These are phyloP conservation scores for Cladophialophora immunda DNA, from an alignment of 2,329 filamentous ascomycete species.

Conservation along the genomic window DNA sequence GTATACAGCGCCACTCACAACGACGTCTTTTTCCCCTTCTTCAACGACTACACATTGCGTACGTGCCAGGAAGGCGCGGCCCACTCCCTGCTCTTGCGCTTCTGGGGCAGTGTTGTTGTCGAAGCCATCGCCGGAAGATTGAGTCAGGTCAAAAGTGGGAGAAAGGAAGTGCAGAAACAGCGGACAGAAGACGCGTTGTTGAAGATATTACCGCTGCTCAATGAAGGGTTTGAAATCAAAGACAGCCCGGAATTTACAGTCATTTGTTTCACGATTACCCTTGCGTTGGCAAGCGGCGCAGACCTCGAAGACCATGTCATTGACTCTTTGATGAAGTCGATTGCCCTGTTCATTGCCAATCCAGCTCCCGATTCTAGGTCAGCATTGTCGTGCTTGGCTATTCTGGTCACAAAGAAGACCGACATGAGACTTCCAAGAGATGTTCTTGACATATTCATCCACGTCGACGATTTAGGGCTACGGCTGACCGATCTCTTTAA, in stretches of 20 bases:
- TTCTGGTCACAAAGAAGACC: conserved; percentile 81
- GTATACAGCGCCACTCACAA: conserved; percentile 85
- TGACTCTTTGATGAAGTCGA: conserved; percentile 88
- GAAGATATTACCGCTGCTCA: conserved; percentile 73
- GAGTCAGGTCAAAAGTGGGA: conserved; percentile 77
- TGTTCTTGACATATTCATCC: conserved; percentile 66
- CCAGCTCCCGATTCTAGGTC: conserved; percentile 71
- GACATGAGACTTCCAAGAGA: conserved; percentile 73
- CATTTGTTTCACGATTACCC: conserved; percentile 89
- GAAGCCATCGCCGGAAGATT: conserved; percentile 86
- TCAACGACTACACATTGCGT: conserved; percentile 82
- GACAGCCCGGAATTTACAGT: conserved; percentile 81
- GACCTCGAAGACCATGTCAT: conserved; percentile 79
- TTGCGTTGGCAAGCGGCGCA: conserved; percentile 84
- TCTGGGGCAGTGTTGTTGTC: conserved; percentile 89
- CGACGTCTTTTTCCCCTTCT: conserved; percentile 74
- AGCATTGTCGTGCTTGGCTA: conserved; percentile 79
- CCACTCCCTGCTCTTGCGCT: conserved; percentile 79
- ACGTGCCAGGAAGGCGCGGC: conserved; percentile 76
- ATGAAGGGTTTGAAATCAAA: conserved; percentile 78
- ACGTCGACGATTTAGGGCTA: conserved; percentile 46
- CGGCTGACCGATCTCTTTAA: conserved; percentile 47
- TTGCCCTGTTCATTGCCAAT: conserved; percentile 77
- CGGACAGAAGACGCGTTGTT: conserved; percentile 81
- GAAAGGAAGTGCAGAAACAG: conserved; percentile 77